Base-by-base conservation (phyloP, 306 rosid genomes). In the Lotus japonicus region DNA sequence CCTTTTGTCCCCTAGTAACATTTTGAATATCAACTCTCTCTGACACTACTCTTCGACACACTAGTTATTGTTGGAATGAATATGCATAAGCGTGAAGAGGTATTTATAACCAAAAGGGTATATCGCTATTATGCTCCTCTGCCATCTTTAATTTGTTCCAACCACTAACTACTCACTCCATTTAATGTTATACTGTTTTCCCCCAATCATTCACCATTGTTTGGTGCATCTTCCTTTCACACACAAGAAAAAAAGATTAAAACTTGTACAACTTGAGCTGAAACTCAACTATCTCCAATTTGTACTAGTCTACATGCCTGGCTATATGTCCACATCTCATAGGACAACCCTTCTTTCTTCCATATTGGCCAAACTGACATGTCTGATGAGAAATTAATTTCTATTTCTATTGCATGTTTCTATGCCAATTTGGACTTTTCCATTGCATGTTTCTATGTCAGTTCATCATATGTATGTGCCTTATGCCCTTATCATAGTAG, bases 141-240 rank as follows among this genome's bases (percentile, higher is more conserved):
- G 14, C 0, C 26, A 31, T 52, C 78, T 58, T 86, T 65, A 83
- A 76, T 70, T 44, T 11, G 44, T 36, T 82, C 76, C 96, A 91
- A 86, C 97, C 0, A 49, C 96, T 31, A 86, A 41, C 96, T 23
- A 72, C 56, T 83, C 28, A 5, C 69, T 55, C 44, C 86, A 76
- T 80, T 85, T 42, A 86, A 35, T 81, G 66, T 16, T 16, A 50
- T 36, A 21, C 13, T 45, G 11, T 18, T 74, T 38, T 26, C 31
- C 36, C 79, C 19, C 83, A 49, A 44, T 78, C 55, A 72, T 65
- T 79, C 68, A 78, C 13, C 35, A 7, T 11, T 62, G 46, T 68
- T 83, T 61, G 84, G 49, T 71, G 58, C 69, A 66, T 74, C 77
- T 52, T 68, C 61, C 15, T 79, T 45, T 73, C 76, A 72, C 80